phyloP scores from a whole-genome alignment of 2,329 filamentous ascomycete genomes.

The Westerdykella sp. region DNA sequence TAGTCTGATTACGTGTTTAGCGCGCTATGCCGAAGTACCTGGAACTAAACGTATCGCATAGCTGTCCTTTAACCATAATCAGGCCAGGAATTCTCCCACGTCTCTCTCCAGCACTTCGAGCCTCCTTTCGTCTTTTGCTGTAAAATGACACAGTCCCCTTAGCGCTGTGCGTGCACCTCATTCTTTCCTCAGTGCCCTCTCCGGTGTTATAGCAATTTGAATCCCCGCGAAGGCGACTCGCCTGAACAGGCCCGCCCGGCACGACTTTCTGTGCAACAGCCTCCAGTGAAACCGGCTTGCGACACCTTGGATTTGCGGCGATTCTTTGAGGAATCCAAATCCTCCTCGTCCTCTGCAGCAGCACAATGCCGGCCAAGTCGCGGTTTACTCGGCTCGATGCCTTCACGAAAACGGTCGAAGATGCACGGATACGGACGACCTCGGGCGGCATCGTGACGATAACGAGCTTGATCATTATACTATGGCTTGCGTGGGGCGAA shows the following conservation, averaged over 20 bases:
- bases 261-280: neutral
- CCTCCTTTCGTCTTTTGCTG: neutral
- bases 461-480: conserved; percentile 75
- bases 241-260: no score
- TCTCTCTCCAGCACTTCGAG: conserved; percentile 1
- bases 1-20: no score
- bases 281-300: neutral
- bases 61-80: conserved; percentile 7
- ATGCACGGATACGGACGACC: conserved; percentile 91
- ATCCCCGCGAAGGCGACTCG: neutral
- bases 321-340: neutral
- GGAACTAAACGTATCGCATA: conserved; percentile 8
- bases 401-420: conserved; percentile 98
- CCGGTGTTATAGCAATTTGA: neutral
- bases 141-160: conserved; percentile 5
- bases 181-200: conserved; percentile 1
- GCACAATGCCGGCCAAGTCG: conserved; percentile 75
- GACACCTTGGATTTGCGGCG: neutral
- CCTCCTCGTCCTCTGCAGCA: neutral
- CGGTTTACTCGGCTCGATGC: conserved; percentile 95
- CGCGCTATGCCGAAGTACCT: neutral
- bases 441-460: conserved; percentile 95
- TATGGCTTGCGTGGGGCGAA: conserved; percentile 90
- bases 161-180: conserved; percentile 6
- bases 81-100: neutral